Conservation (phyloP, 225 moss, liverwort and hornwort species). For the Neckera pumila region DNA sequence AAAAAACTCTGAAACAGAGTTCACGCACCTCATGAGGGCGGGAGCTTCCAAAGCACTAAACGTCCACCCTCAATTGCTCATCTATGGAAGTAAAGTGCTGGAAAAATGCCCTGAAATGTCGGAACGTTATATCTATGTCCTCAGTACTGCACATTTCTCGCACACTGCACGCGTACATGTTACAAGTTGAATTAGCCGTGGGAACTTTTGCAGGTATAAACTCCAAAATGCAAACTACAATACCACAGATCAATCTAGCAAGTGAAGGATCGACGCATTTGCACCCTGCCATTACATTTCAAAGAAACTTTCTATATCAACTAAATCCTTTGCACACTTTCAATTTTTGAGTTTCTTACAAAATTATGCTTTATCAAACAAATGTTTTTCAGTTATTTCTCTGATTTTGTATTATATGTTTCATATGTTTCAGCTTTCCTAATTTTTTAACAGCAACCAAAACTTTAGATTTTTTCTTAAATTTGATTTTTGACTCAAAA, state of each 20-base stretch:
- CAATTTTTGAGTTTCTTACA: background rate
- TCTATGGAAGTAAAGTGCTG: constrained; percentile 51
- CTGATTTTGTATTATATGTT: background rate
- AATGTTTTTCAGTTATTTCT: background rate
- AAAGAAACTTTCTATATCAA: background rate
- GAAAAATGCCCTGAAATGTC: constrained; percentile 63
- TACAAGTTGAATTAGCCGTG: background rate
- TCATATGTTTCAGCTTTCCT: background rate
- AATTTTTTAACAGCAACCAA: too few species aligned
- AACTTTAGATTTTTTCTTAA: background rate
- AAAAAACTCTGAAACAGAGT: constrained; percentile 1
- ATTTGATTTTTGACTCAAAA: background rate
- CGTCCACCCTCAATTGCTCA: constrained; percentile 52
- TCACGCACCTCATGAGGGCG: background rate
- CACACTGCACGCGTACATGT: constrained; percentile 29
- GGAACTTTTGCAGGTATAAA: background rate
- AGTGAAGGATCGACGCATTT: background rate
- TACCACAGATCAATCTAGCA: background rate
- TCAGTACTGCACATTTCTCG: constrained; percentile 67
- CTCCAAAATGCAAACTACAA: background rate
- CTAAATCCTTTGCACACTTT: background rate
- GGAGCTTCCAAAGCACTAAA: constrained; percentile 2
- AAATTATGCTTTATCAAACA: background rate
- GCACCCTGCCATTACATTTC: background rate
- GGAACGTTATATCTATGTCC: constrained; percentile 48